These are phyloP conservation scores for Cardamine resedifolia DNA, from an alignment of 345 rosid genomes.

Conservation along the genomic window DNA sequence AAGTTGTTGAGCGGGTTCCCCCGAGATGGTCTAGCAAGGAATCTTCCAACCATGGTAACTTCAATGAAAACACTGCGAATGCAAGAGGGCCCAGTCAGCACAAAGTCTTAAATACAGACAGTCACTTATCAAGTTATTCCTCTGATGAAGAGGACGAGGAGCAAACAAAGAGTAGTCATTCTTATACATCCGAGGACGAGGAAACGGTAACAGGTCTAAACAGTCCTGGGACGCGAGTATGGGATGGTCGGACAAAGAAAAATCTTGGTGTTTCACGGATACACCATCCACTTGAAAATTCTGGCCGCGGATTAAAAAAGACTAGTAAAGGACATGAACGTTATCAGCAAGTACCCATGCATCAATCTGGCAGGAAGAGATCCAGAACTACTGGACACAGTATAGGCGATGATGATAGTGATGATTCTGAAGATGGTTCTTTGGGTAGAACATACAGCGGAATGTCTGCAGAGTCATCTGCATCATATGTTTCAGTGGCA, in stretches of 20 bases:
- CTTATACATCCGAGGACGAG: constrained; percentile 80
- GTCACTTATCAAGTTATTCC: constrained; percentile 43
- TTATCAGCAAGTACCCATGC: constrained; percentile 46
- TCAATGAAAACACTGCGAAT: constrained; percentile 28
- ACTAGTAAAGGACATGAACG: constrained; percentile 53
- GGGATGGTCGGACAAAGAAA: constrained; percentile 93
- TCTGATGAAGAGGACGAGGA: constrained; percentile 54
- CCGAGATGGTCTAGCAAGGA: constrained; percentile 38
- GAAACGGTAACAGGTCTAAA: constrained; percentile 81
- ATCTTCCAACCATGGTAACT: constrained; percentile 35
- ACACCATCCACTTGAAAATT: constrained; percentile 97
- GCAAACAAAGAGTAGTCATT: constrained; percentile 57
- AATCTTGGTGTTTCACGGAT: constrained; percentile 64
- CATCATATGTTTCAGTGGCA: constrained; percentile 43
- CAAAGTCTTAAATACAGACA: constrained; percentile 40
- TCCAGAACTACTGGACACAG: constrained; percentile 70
- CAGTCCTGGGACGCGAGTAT: constrained; percentile 91
- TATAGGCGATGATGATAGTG: constrained; percentile 61
- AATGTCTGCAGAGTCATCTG: constrained; percentile 72
- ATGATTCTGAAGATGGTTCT: constrained; percentile 69
- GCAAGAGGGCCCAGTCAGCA: constrained; percentile 33
- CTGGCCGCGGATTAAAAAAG: constrained; percentile 46
- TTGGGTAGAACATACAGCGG: constrained; percentile 63
- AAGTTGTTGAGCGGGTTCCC: constrained; percentile 34
- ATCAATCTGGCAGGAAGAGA: constrained; percentile 71